phyloP scores from a whole-genome alignment of 2,329 filamentous ascomycete genomes.

The Ceratocystis ficicola region DNA sequence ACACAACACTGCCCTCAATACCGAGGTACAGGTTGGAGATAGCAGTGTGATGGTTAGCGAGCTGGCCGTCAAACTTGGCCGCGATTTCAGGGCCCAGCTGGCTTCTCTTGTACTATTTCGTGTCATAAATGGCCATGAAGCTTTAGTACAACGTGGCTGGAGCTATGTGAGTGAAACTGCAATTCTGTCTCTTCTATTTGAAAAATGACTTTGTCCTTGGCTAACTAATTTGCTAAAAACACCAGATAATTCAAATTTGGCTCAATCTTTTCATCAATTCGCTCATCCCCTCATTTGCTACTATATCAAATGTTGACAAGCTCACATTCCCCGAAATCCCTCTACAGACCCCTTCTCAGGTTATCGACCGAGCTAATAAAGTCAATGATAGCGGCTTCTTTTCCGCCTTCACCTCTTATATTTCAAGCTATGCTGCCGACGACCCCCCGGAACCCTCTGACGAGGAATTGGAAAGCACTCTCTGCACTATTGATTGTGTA shows the following conservation, averaged over 20 bases:
- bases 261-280: slow-evolving; percentile 95
- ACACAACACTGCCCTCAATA: slow-evolving; percentile 80
- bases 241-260: slow-evolving; percentile 76
- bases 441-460: slow-evolving; percentile 96
- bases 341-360: slow-evolving; percentile 77
- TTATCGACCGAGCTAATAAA: slow-evolving; percentile 77
- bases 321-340: slow-evolving; percentile 60
- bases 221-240: slow-evolving; percentile 29
- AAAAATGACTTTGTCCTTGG: neutral
- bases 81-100: slow-evolving; percentile 85
- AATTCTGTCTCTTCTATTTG: neutral
- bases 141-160: slow-evolving; percentile 64
- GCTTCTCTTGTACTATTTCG: slow-evolving; percentile 93
- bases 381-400: slow-evolving; percentile 73
- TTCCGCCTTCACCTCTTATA: slow-evolving; percentile 88
- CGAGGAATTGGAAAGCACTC: slow-evolving; percentile 88
- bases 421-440: slow-evolving; percentile 96
- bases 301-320: slow-evolving; percentile 32
- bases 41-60: slow-evolving; percentile 98
- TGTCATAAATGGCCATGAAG: slow-evolving; percentile 75
- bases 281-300: slow-evolving; percentile 69
- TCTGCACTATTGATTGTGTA: slow-evolving; percentile 89
- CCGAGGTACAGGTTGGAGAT: slow-evolving; percentile 83
- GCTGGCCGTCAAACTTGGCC: slow-evolving; percentile 85
- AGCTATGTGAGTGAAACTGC: slow-evolving; percentile 49